Evolutionary conservation across 331 rosid genomes (phyloP).

Genomic region (Quercus phellos): DNA sequence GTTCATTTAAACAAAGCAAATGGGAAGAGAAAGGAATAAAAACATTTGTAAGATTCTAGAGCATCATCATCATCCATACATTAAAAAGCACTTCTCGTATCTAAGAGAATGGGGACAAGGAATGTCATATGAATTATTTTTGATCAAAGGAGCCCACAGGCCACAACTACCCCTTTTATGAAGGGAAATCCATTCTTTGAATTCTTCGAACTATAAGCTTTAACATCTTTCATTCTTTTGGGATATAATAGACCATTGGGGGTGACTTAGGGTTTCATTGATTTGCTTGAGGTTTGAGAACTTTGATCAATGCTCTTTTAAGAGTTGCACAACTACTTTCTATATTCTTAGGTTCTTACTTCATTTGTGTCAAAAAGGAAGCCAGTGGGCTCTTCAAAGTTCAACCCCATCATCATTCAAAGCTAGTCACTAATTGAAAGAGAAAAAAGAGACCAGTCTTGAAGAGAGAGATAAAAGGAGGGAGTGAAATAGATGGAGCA

Average conservation of each 20-base stretch:
- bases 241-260: constrained; percentile 8
- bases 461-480: neutral
- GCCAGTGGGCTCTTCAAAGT: neutral
- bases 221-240: constrained; percentile 27
- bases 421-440: neutral
- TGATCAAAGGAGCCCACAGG: neutral
- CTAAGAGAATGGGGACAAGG: neutral
- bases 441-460: neutral
- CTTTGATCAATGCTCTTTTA: neutral
- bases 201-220: constrained; percentile 20
- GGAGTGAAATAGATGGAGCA: constrained; percentile 29
- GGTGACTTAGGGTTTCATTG: constrained; percentile 14
- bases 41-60: constrained; percentile 1
- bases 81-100: constrained; percentile 8
- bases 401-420: neutral
- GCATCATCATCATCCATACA: neutral
- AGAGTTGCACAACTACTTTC: constrained; percentile 9
- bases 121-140: constrained; percentile 1
- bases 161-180: neutral
- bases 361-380: constrained; percentile 9
- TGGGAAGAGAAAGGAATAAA: neutral
- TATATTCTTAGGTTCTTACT: neutral
- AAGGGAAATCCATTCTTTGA: constrained; percentile 7
- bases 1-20: constrained; percentile 13
- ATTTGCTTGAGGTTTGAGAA: neutral